Evolutionary conservation across 495 filamentous ascomycete species (phyloP).

Genomic region (Podospora pseudocomata): DNA sequence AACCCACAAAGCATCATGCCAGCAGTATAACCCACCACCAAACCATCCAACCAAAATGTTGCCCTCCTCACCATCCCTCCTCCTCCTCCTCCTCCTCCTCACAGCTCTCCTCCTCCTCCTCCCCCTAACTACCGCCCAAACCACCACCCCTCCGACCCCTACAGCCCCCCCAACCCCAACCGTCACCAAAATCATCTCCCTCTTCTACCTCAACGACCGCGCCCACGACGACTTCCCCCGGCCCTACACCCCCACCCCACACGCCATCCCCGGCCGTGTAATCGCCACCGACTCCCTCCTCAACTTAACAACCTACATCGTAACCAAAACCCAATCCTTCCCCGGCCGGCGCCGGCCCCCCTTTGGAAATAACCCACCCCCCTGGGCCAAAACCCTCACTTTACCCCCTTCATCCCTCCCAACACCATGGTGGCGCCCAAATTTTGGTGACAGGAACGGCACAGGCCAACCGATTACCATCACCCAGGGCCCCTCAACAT

Average conservation of each 20-base stretch:
- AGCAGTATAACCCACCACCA: no score
- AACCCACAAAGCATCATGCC: no score
- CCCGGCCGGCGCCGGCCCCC: not conserved
- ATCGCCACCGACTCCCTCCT: slow-evolving; percentile 17
- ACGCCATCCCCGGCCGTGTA: slow-evolving; percentile 25
- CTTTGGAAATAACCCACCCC: slow-evolving; percentile 7
- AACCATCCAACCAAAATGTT: not conserved
- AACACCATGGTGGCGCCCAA: not conserved
- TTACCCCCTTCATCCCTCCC: not conserved
- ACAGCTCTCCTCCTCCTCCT: not conserved
- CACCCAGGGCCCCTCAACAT: slow-evolving; percentile 29
- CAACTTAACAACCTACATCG: slow-evolving; percentile 23
- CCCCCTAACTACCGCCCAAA: not conserved
- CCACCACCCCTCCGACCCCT: not conserved
- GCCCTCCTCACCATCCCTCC: not conserved
- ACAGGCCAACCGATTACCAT: slow-evolving; percentile 28
- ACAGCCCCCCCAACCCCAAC: not conserved
- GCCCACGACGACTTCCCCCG: slow-evolving; percentile 24
- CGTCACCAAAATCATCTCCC: slow-evolving; percentile 19
- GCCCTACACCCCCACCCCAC: slow-evolving; percentile 15
- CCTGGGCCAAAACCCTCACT: slow-evolving; percentile 1
- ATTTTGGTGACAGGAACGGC: slow-evolving; percentile 1
- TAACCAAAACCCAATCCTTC: slow-evolving; percentile 24
- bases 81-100: not conserved
- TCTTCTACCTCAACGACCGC: slow-evolving; percentile 32